Conservation (phyloP, 768 basidiomycete species). For the Cystobasidium ongulense region DNA sequence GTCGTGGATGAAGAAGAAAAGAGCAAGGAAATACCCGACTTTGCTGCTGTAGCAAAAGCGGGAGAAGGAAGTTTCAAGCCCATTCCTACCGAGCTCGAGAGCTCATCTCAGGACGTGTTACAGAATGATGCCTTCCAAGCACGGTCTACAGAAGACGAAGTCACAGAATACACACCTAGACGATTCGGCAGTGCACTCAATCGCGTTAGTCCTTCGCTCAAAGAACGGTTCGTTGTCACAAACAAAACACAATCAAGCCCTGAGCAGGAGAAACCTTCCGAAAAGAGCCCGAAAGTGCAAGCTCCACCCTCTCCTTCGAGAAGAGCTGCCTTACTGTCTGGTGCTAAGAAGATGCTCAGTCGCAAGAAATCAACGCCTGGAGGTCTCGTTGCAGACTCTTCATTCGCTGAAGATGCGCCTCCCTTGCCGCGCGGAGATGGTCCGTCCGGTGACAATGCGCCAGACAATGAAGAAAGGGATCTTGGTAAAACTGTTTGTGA, state of each 20-base stretch:
- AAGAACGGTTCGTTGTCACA: constrained; percentile 2
- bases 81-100: too few species aligned
- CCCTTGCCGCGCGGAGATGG: background rate
- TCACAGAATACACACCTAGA: background rate
- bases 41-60: too few species aligned
- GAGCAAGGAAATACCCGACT: too few species aligned
- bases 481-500: too few species aligned
- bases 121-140: too few species aligned
- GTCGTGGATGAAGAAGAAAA: too few species aligned
- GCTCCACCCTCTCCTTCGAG: constrained; percentile 2
- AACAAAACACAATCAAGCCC: background rate
- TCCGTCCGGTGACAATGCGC: too few species aligned
- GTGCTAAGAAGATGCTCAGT: constrained; percentile 16
- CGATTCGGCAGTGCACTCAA: constrained; percentile 8
- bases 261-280: background rate
- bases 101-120: too few species aligned
- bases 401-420: background rate
- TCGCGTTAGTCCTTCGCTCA: constrained; percentile 22
- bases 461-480: too few species aligned
- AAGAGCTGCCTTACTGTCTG: background rate
- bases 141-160: background rate
- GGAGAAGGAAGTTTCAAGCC: too few species aligned
- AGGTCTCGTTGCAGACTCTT: background rate
- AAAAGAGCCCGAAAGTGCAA: too few species aligned
- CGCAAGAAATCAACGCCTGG: constrained; percentile 4